These are phyloP conservation scores for Aspergillus pseudoviridinutans DNA, from an alignment of 2,329 filamentous ascomycete genomes.

Conservation along the genomic window DNA sequence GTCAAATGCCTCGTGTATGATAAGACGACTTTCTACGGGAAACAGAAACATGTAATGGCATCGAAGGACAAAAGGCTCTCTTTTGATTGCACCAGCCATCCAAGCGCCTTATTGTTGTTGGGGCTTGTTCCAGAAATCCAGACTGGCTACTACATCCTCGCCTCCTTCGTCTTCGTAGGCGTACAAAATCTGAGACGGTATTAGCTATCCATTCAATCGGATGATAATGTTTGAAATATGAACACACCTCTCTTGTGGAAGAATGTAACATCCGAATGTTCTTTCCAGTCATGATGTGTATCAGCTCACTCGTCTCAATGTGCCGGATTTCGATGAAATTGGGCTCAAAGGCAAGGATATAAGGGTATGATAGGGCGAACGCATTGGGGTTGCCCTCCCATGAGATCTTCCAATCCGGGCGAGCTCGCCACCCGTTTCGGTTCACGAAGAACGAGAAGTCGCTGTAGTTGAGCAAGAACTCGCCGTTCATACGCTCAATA, in stretches of 20 bases:
- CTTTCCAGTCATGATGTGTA: slow-evolving; percentile 93
- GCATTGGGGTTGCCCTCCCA: slow-evolving; percentile 93
- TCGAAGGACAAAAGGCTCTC: slow-evolving; percentile 7
- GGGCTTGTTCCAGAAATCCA: slow-evolving; percentile 87
- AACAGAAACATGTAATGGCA: slow-evolving; percentile 7
- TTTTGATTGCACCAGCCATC: slow-evolving; percentile 1
- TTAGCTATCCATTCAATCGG: slow-evolving; percentile 17
- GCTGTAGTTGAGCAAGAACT: slow-evolving; percentile 96
- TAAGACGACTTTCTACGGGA: slow-evolving; percentile 14
- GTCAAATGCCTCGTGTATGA: slow-evolving; percentile 14
- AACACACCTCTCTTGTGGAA: slow-evolving; percentile 86
- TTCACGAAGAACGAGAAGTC: slow-evolving; percentile 99
- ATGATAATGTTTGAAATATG: slow-evolving; percentile 8
- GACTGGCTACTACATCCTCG: slow-evolving; percentile 86
- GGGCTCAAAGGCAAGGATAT: slow-evolving; percentile 93
- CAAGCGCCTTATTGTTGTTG: slow-evolving; percentile 21
- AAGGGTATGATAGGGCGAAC: slow-evolving; percentile 93
- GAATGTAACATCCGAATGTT: slow-evolving; percentile 97
- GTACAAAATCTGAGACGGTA: slow-evolving; percentile 73
- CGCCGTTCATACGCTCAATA: slow-evolving; percentile 93
- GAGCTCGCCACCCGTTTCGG: slow-evolving; percentile 92
- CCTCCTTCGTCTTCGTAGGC: slow-evolving; percentile 95
- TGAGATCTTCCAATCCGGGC: slow-evolving; percentile 93
- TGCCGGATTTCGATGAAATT: slow-evolving; percentile 97
- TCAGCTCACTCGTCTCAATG: slow-evolving; percentile 83